Percentiles rank a stretch among this genome's conserved stretches.
Conservation (phyloP, 345 rosid species). For the Lumnitzera racemosa region DNA sequence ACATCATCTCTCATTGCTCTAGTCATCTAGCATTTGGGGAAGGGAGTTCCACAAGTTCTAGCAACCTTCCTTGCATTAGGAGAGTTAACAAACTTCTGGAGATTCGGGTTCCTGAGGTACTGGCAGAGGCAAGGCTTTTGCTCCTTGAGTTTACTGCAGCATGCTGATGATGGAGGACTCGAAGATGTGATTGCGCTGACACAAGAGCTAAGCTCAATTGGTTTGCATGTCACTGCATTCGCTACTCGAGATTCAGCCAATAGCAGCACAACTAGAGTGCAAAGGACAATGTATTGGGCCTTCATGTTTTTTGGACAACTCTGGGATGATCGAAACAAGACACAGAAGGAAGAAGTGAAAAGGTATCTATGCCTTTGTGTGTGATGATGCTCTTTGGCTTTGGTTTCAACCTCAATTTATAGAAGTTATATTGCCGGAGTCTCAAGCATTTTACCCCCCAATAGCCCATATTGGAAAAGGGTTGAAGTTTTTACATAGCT, state of each 20-base stretch:
- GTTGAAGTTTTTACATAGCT: conserved; percentile 2
- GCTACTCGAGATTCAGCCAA: conserved; percentile 26
- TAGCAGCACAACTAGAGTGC: conserved; percentile 35
- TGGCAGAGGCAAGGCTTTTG: conserved; percentile 92
- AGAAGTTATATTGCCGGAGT: conserved; percentile 17
- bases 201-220: conserved; percentile 76
- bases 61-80: conserved; percentile 93
- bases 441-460: too few species aligned
- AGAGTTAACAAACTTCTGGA: conserved; percentile 58
- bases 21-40: conserved; percentile 65
- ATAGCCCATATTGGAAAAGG: conserved; percentile 2
- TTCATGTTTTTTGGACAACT: conserved; percentile 25
- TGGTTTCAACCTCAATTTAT: conserved; percentile 37
- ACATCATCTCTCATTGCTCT: background rate
- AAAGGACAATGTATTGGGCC: conserved; percentile 29
- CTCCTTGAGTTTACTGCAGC: conserved; percentile 74
- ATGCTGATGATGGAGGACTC: conserved; percentile 51
- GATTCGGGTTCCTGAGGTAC: conserved; percentile 67
- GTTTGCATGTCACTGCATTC: conserved; percentile 62
- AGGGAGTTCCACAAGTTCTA: conserved; percentile 69
- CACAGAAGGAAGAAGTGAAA: conserved; percentile 2
- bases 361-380: background rate
- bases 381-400: conserved; percentile 10
- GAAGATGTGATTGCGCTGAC: conserved; percentile 66
- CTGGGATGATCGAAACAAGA: background rate